A percentile compares a stretch with the other conserved stretches of the same genome.
These are phyloP conservation scores for Cladosporium sp. DNA, from an alignment of 2,329 filamentous ascomycete genomes.

Conservation along the genomic window DNA sequence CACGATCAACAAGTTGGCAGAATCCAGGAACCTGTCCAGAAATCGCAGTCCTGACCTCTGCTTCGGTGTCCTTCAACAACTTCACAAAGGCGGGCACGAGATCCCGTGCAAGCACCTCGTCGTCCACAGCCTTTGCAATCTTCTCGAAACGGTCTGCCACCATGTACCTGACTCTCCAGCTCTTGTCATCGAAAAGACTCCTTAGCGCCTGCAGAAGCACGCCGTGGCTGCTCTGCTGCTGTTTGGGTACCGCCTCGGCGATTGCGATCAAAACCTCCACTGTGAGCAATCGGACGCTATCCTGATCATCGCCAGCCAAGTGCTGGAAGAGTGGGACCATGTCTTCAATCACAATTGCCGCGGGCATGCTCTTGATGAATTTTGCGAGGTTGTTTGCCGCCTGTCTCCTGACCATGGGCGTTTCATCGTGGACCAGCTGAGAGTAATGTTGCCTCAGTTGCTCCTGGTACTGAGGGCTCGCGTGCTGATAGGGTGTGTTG, in stretches of 20 bases:
- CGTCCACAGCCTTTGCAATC: constrained; percentile 98
- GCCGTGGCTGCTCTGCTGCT: constrained; percentile 95
- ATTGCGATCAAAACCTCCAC: constrained; percentile 96
- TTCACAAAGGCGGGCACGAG: constrained; percentile 97
- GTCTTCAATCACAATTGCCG: constrained; percentile 89
- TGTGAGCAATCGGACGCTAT: constrained; percentile 92
- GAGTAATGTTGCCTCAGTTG: constrained; percentile 89
- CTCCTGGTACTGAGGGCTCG: constrained; percentile 84
- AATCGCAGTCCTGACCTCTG: constrained; percentile 94
- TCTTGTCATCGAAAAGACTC: constrained; percentile 97
- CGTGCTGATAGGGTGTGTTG: constrained; percentile 89
- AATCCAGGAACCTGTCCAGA: constrained; percentile 96
- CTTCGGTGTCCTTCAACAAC: constrained; percentile 95
- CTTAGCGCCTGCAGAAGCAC: constrained; percentile 87
- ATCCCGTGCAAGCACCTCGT: constrained; percentile 91
- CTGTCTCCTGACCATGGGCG: constrained; percentile 97
- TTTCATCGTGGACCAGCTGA: constrained; percentile 94
- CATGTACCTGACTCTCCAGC: constrained; percentile 99
- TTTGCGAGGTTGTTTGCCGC: constrained; percentile 95
- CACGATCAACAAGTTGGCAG: constrained; percentile 83
- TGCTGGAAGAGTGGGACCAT: constrained; percentile 99
- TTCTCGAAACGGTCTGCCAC: constrained; percentile 98
- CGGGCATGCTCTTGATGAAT: constrained; percentile 96
- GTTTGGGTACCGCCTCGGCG: constrained; percentile 95
- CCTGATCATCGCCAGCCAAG: constrained; percentile 93